Base-by-base conservation (phyloP, 768 basidiomycete species). In the Pulveroboletus sp. region DNA sequence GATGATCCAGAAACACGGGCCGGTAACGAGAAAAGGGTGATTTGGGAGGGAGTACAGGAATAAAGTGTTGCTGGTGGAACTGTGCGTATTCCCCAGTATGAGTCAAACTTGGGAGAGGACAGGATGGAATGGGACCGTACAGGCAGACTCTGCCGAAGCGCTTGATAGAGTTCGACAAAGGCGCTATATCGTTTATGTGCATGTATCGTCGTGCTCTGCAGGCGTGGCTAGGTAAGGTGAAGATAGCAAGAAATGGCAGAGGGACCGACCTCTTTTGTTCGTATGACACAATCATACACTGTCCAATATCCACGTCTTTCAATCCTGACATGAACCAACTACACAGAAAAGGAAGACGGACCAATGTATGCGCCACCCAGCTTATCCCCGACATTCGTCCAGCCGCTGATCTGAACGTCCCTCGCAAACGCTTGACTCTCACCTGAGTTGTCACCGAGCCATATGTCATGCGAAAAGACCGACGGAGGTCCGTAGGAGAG, bases 211-310 rank as follows among this genome's bases (percentile, higher is more conserved):
- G 82, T 84, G 10, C 80, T 79, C 75, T 85, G 17, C 0, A 39
- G 36, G 17, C 5, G 11, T n/a, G 0, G 27, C 18, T 17, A 18
- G 24, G 10, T 11, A 17, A 15, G 2, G 14, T 15, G 28, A 43
- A 18, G 18, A 21, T 7, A 5, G 12, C 8, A 8, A 17, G 6
- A 26, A 6, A 17, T 18, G 30, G 24, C 4, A 18, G 14, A 18
- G 27, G 37, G 38, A 52, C 66, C 0, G 28, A 71, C 74, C 71
- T 85, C 83, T 64, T 80, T 82, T 0, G 84, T 86, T 26, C 72
- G 77, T 46, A 89, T 81, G 8, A 75, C 81, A 57, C 82, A 84
- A 54, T 87, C 85, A 58, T 86, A 88, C 9, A 86, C 85, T 77
- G 47, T 9, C 33, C 27, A 5, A 17, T 9, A 18, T 3, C 1